phyloP scores from a whole-genome alignment of 2,329 filamentous ascomycete genomes.

The Pyrenophora teres region DNA sequence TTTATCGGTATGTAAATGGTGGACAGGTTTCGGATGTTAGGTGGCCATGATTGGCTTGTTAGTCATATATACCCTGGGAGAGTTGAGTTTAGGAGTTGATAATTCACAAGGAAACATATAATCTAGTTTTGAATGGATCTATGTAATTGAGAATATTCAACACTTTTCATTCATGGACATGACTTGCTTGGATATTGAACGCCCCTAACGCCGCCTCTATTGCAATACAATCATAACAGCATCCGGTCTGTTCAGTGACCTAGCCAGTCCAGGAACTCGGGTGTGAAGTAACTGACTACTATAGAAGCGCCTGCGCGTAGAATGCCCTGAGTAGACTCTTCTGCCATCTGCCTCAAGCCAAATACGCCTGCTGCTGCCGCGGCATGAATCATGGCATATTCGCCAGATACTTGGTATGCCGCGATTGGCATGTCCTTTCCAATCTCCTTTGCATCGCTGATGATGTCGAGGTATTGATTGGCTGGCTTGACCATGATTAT shows the following conservation, averaged over 20 bases:
- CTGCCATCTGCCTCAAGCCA: conserved; percentile 90
- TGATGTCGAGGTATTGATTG: conserved; percentile 94
- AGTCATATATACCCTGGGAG: no score
- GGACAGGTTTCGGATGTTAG: no score
- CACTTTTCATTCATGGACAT: conserved; percentile 1
- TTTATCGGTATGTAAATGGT: no score
- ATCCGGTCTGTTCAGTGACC: conserved; percentile 26
- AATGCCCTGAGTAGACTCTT: conserved; percentile 93
- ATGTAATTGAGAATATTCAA: neutral
- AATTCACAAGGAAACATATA: no score
- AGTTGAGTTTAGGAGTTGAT: no score
- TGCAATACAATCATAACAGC: neutral
- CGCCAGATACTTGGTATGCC: conserved; percentile 95
- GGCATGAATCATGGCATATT: conserved; percentile 97
- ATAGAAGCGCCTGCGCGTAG: conserved; percentile 91
- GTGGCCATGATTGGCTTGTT: no score
- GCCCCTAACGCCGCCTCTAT: conserved; percentile 2
- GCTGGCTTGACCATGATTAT: conserved; percentile 99
- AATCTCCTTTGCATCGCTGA: conserved; percentile 94
- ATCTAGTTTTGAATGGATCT: no score
- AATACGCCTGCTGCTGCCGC: conserved; percentile 96
- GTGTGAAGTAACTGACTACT: conserved; percentile 91
- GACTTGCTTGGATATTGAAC: neutral
- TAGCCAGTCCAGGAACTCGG: conserved; percentile 72
- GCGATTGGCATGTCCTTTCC: conserved; percentile 90